A percentile compares a stretch with the other conserved stretches of the same genome.
These are phyloP conservation scores for Butyriboletus appendiculatus DNA, from an alignment of 1,284 basidiomycete genomes.

Conservation along the genomic window DNA sequence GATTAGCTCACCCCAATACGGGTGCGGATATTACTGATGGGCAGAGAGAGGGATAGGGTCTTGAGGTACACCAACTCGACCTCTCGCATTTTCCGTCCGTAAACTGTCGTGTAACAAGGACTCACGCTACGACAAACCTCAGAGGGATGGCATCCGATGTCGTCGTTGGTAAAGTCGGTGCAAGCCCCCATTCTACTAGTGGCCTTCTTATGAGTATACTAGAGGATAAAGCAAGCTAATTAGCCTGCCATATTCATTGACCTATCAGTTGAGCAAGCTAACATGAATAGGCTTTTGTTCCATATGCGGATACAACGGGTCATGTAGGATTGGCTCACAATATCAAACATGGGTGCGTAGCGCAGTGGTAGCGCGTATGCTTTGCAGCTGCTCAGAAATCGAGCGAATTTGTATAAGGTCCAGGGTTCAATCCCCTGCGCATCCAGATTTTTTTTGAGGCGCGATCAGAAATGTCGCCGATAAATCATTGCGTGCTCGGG, in stretches of 20 bases:
- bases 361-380: constrained; percentile 39
- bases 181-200: constrained; percentile 13
- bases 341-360: constrained; percentile 26
- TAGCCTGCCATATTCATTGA: no score
- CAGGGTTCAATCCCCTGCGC: constrained; percentile 35
- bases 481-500: no score
- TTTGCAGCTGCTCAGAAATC: constrained; percentile 21
- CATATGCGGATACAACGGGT: not conserved
- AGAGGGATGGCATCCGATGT: no score
- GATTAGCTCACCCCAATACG: not conserved
- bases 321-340: not conserved
- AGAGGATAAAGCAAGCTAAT: no score
- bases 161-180: constrained; percentile 37
- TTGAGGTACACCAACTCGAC: not conserved
- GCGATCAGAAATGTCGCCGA: no score
- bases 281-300: no score
- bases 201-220: not conserved
- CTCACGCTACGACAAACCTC: constrained; percentile 25
- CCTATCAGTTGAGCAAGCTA: no score
- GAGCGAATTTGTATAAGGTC: constrained; percentile 30
- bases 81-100: not conserved
- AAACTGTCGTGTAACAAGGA: constrained; percentile 10
- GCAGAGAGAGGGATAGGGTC: not conserved
- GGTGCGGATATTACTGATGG: no score
- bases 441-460: constrained; percentile 20